Evolutionary conservation across 176 grass and related monocot genomes (phyloP).

Genomic region (Thalia dealbata): DNA sequence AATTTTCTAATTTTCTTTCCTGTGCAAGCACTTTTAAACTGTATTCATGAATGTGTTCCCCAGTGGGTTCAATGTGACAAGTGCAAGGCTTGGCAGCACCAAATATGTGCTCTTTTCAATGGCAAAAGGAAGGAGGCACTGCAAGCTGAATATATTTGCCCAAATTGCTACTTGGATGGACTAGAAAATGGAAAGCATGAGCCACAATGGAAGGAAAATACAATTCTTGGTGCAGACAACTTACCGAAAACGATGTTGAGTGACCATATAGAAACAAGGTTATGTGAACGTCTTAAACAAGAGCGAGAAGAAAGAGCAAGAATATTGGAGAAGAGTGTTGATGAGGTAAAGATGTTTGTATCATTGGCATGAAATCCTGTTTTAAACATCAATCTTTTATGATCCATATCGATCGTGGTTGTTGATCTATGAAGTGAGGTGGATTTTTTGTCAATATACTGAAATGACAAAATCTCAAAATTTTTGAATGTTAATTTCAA

Average conservation of each 20-base stretch:
- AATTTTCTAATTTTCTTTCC: neutral
- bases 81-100: conserved; percentile 90
- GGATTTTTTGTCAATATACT: neutral
- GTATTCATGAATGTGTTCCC: conserved; percentile 25
- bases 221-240: conserved; percentile 55
- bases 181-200: conserved; percentile 36
- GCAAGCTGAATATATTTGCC: conserved; percentile 68
- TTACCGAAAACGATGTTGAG: conserved; percentile 73
- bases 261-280: conserved; percentile 79
- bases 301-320: conserved; percentile 59
- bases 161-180: conserved; percentile 64
- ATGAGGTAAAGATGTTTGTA: conserved; percentile 41
- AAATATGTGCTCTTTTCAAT: conserved; percentile 95
- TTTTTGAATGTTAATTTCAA: neutral
- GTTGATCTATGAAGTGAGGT: too few relatives aligned
- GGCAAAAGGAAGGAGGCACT: conserved; percentile 39
- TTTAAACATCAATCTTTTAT: neutral
- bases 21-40: neutral
- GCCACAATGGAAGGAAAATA: conserved; percentile 24
- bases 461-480: neutral
- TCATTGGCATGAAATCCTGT: neutral
- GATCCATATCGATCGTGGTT: neutral
- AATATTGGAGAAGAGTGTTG: conserved; percentile 38
- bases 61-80: conserved; percentile 94
- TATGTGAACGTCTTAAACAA: conserved; percentile 50